phyloP scores from a whole-genome alignment of 2,329 filamentous ascomycete genomes.

The Neonectria coccinea region DNA sequence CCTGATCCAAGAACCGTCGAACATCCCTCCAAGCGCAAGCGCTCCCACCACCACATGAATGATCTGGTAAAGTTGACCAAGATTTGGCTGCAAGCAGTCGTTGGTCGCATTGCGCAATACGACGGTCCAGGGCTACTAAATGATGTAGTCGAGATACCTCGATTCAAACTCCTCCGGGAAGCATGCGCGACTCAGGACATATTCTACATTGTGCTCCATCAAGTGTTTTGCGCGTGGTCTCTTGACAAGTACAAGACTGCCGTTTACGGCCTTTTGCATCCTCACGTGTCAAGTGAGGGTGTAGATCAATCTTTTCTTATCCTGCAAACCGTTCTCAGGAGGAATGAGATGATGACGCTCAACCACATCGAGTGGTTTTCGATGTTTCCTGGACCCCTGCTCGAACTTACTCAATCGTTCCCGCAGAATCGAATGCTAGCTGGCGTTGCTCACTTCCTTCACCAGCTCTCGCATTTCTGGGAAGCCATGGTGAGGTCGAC shows the following conservation, averaged over 20 bases:
- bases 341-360: conserved; percentile 38
- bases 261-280: conserved; percentile 44
- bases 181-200: conserved; percentile 68
- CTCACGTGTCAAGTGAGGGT: conserved; percentile 5
- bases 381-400: conserved; percentile 40
- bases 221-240: conserved; percentile 71
- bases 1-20: background rate
- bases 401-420: conserved; percentile 27
- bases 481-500: conserved; percentile 24
- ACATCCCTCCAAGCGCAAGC: conserved; percentile 32
- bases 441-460: conserved; percentile 43
- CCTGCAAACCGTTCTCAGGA: conserved; percentile 38
- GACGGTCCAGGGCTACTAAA: conserved; percentile 35
- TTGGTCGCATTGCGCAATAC: conserved; percentile 39
- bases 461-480: conserved; percentile 41
- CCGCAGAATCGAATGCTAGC: conserved; percentile 12
- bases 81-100: conserved; percentile 27
- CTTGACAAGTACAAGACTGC: conserved; percentile 48
- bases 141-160: conserved; percentile 55
- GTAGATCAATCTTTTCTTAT: conserved; percentile 41
- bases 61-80: background rate
- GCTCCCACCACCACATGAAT: conserved; percentile 21
- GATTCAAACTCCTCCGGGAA: conserved; percentile 66
- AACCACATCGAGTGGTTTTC: conserved; percentile 47
- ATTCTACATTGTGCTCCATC: conserved; percentile 75